phyloP scores from a whole-genome alignment of 768 basidiomycete species.

The Imleria badia region DNA sequence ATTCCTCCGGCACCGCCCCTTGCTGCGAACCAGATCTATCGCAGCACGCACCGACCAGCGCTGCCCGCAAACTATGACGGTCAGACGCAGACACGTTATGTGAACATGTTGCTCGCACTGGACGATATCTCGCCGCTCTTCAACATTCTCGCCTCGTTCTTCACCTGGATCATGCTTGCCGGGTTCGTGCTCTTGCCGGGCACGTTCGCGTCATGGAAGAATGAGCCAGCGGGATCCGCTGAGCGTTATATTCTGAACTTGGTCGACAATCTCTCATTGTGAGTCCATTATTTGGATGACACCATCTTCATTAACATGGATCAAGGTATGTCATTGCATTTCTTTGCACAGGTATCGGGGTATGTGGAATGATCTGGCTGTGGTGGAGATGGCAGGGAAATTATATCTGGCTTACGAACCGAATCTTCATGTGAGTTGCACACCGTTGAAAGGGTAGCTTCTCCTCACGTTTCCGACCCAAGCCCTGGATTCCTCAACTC shows the following conservation, averaged over 20 bases:
- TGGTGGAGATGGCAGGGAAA: constrained; percentile 62
- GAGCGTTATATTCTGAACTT: constrained; percentile 34
- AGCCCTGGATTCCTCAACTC: constrained; percentile 61
- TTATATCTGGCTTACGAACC: constrained; percentile 58
- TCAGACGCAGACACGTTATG: constrained; percentile 45
- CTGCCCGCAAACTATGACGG: constrained; percentile 24
- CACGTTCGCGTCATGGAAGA: constrained; percentile 50
- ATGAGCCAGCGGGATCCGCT: constrained; percentile 27
- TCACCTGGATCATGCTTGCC: constrained; percentile 62
- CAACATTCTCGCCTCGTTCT: constrained; percentile 55
- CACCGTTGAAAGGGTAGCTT: not conserved
- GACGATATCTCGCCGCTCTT: constrained; percentile 52
- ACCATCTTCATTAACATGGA: constrained; percentile 1
- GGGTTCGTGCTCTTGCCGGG: constrained; percentile 64
- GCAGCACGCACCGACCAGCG: constrained; percentile 19
- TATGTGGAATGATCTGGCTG: constrained; percentile 53
- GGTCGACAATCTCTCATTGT: constrained; percentile 49
- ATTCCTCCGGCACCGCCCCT: not conserved
- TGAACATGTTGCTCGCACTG: constrained; percentile 61
- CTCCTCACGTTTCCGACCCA: constrained; percentile 7
- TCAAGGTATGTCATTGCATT: constrained; percentile 53
- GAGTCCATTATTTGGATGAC: constrained; percentile 16
- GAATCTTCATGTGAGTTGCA: constrained; percentile 50
- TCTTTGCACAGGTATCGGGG: constrained; percentile 54
- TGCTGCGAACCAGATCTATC: constrained; percentile 19